These are phyloP conservation scores for Corylus heterophylla DNA, from an alignment of 306 rosid species.

Conservation along the genomic window DNA sequence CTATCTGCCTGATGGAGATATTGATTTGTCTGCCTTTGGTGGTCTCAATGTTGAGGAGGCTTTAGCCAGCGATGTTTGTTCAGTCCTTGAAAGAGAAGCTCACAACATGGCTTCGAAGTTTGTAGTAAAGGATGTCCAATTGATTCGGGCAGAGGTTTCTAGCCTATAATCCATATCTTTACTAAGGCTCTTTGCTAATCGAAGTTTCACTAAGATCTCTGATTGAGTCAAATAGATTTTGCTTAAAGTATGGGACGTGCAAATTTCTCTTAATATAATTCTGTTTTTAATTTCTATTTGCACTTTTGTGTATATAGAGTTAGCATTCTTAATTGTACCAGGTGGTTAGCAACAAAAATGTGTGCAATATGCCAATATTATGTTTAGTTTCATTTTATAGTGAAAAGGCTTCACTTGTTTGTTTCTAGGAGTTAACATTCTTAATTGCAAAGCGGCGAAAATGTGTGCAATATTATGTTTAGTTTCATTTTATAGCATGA, in stretches of 20 bases:
- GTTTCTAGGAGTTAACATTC: background rate
- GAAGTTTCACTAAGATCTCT: background rate
- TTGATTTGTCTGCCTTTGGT: slow-evolving; percentile 19
- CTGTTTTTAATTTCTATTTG: background rate
- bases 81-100: slow-evolving; percentile 13
- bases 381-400: background rate
- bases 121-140: slow-evolving; percentile 14
- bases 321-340: background rate
- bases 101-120: slow-evolving; percentile 5
- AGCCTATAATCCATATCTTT: background rate
- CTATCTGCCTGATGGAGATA: slow-evolving; percentile 19
- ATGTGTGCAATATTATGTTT: background rate
- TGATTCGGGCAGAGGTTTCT: slow-evolving; percentile 17
- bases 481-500: background rate
- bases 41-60: slow-evolving; percentile 6
- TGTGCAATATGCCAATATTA: background rate
- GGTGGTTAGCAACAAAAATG: background rate
- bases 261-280: background rate
- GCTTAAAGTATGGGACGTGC: background rate
- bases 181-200: background rate
- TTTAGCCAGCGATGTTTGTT: slow-evolving; percentile 6
- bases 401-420: background rate
- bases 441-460: background rate
- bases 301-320: background rate
- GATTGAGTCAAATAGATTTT: background rate